Conservation (phyloP, 441 rosid genomes). For the Syzygium malaccense region DNA sequence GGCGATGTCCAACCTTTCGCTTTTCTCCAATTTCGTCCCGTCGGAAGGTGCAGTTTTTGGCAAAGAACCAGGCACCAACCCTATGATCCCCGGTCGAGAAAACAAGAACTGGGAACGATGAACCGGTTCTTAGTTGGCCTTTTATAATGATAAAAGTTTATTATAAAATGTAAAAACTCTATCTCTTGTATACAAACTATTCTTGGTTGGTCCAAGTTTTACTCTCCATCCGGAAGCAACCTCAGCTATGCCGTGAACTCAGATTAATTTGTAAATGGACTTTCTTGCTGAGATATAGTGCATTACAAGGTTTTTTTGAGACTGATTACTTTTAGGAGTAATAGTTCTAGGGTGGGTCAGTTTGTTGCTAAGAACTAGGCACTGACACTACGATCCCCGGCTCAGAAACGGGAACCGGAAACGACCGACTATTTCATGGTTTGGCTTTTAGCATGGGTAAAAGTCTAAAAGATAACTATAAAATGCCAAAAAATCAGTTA, state of each 20-base stretch:
- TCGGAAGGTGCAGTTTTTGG: background rate
- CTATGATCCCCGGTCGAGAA: background rate
- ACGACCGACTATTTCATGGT: background rate
- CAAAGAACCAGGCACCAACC: background rate
- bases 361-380: background rate
- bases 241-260: background rate
- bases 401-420: background rate
- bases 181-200: background rate
- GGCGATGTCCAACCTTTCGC: background rate
- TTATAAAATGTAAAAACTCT: too few species aligned
- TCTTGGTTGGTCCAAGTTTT: background rate
- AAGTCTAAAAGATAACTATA: background rate
- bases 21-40: background rate
- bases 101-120: background rate
- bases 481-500: background rate
- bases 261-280: too few species aligned
- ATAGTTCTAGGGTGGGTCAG: background rate
- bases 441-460: background rate
- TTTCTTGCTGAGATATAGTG: too few species aligned
- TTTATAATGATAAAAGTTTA: background rate
- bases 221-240: background rate
- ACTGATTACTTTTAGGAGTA: background rate
- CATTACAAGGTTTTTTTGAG: too few species aligned
- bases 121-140: background rate
- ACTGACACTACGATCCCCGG: background rate